Percentiles rank a stretch among this genome's conserved stretches.
These are phyloP conservation scores for Cyclospora cayetanensis DNA, from an alignment of 169 alveolate genomes.

Conservation along the genomic window DNA sequence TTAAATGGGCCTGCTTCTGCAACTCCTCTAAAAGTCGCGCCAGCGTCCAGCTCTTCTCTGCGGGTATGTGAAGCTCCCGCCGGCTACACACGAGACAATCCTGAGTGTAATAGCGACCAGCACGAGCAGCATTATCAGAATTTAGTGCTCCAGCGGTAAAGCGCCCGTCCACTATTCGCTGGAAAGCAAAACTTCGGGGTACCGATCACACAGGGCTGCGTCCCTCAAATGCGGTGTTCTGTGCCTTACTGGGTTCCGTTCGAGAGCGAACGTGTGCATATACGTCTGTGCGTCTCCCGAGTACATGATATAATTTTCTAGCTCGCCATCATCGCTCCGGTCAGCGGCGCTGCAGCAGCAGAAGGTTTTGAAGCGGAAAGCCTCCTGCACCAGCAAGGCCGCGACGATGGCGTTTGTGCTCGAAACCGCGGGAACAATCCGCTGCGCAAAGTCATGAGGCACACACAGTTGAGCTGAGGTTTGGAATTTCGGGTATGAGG, in stretches of 20 bases:
- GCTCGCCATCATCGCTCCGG: neutral
- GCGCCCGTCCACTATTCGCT: neutral
- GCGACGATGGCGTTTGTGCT: constrained; percentile 72
- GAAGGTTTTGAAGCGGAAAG: constrained; percentile 50
- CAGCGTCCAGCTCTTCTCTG: neutral
- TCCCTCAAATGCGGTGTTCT: neutral
- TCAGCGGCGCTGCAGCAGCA: constrained; percentile 56
- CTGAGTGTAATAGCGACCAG: neutral
- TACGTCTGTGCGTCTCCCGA: constrained; percentile 65
- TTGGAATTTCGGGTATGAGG: neutral
- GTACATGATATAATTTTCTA: constrained; percentile 72
- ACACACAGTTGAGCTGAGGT: neutral
- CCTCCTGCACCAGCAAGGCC: constrained; percentile 66
- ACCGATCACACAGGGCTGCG: too few relatives aligned
- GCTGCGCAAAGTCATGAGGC: constrained; percentile 36
- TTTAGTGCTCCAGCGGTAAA: neutral
- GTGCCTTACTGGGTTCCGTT: constrained; percentile 33
- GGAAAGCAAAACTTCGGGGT: neutral
- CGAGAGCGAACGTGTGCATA: constrained; percentile 68
- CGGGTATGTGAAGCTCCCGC: neutral
- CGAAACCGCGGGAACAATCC: constrained; percentile 73
- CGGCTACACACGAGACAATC: neutral
- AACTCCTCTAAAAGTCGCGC: neutral
- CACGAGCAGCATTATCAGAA: neutral
- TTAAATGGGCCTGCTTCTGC: neutral